These are phyloP conservation scores for Omphalotus olearius DNA, from an alignment of 1,284 basidiomycete genomes.

Conservation along the genomic window DNA sequence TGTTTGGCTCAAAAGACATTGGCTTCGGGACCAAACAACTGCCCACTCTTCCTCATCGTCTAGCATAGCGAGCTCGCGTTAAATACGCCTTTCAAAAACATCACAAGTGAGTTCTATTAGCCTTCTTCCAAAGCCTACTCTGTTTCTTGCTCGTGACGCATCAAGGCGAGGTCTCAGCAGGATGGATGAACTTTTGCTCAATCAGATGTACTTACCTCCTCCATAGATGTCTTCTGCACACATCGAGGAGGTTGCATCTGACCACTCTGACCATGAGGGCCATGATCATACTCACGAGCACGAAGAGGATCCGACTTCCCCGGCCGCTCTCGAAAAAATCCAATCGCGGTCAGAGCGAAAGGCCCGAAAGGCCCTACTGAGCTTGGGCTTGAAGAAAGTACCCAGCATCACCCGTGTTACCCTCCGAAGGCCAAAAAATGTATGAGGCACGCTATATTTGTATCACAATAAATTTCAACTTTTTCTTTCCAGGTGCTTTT, in stretches of 20 bases:
- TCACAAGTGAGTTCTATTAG: no score
- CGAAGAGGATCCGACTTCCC: constrained; percentile 79
- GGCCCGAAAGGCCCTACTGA: constrained; percentile 84
- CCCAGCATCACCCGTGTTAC: constrained; percentile 94
- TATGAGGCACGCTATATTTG: constrained; percentile 32
- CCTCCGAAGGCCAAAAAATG: constrained; percentile 91
- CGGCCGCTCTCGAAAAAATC: constrained; percentile 86
- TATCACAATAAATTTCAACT: background rate
- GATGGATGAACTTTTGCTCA: no score
- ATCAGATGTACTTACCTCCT: no score
- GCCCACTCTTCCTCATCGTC: no score
- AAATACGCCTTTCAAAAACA: no score
- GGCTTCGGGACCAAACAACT: no score
- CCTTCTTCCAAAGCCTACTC: no score
- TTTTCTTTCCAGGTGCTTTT: constrained; percentile 67
- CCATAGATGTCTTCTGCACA: constrained; percentile 64
- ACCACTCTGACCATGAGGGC: constrained; percentile 70
- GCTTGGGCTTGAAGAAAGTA: constrained; percentile 89
- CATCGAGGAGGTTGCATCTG: constrained; percentile 78
- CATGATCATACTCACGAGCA: constrained; percentile 51
- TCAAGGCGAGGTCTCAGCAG: no score
- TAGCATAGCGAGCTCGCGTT: no score
- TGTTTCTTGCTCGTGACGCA: no score
- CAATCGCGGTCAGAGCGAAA: constrained; percentile 91
- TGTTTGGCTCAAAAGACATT: no score